These are phyloP conservation scores for Tetrapyrgos nigripes DNA, from an alignment of 1,284 basidiomycete species.

Conservation along the genomic window DNA sequence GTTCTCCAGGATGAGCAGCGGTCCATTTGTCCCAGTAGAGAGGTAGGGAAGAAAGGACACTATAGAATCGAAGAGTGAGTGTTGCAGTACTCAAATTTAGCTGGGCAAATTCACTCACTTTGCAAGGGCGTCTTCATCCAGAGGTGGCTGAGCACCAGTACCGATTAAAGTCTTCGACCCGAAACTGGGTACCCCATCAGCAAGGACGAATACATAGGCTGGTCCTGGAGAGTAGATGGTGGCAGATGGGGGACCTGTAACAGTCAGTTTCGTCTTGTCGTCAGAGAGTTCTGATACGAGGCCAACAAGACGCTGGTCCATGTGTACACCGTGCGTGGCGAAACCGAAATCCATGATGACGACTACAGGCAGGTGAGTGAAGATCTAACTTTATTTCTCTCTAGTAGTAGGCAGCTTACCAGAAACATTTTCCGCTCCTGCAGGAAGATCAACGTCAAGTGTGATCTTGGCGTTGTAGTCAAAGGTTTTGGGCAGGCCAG, in stretches of 20 bases:
- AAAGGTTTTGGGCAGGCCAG: constrained; percentile 49
- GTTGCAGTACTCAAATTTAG: neutral
- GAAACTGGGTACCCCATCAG: constrained; percentile 37
- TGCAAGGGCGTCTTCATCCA: constrained; percentile 19
- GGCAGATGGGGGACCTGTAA: constrained; percentile 48
- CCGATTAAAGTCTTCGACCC: constrained; percentile 23
- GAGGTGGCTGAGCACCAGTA: constrained; percentile 20
- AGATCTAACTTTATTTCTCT: neutral
- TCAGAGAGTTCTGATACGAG: constrained; percentile 35
- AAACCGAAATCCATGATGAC: constrained; percentile 58
- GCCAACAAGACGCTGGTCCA: constrained; percentile 55
- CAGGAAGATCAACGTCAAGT: constrained; percentile 19
- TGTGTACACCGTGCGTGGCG: constrained; percentile 57
- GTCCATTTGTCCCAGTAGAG: constrained; percentile 31
- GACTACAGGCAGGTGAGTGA: constrained; percentile 33
- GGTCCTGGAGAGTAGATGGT: constrained; percentile 60
- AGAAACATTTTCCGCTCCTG: constrained; percentile 18
- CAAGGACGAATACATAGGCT: constrained; percentile 59
- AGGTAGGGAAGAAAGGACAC: constrained; percentile 26
- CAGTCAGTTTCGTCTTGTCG: constrained; percentile 38
- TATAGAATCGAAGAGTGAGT: constrained; percentile 9
- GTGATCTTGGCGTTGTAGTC: constrained; percentile 26
- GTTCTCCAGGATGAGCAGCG: too few species aligned
- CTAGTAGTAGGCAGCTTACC: constrained; percentile 6
- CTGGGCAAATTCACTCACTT: constrained; percentile 14